Percentiles rank a stretch among this genome's conserved stretches.
Conservation (phyloP, 2,329 filamentous ascomycete species). For the Monosporascus ibericus region DNA sequence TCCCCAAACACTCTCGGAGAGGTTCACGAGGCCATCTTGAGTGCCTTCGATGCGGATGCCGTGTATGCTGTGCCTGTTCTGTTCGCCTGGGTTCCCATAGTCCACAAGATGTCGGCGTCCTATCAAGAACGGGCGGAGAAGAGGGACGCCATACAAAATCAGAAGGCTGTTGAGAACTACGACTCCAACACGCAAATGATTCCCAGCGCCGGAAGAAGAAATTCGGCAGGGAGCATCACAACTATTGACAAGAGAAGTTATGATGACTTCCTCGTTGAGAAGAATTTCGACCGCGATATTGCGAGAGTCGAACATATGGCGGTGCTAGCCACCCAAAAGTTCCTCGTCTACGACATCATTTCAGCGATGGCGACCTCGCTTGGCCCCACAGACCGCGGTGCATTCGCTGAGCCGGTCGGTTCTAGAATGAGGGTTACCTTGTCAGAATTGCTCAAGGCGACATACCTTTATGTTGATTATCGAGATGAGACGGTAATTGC, state of each 20-base stretch:
- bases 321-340: conserved; percentile 40
- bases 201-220: conserved; percentile 40
- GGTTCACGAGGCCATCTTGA: conserved; percentile 65
- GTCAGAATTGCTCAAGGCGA: conserved; percentile 64
- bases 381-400: conserved; percentile 38
- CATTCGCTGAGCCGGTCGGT: conserved; percentile 50
- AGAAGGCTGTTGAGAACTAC: conserved; percentile 50
- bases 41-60: conserved; percentile 49
- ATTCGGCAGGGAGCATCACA: conserved; percentile 56
- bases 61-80: conserved; percentile 64
- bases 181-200: conserved; percentile 40
- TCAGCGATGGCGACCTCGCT: conserved; percentile 42
- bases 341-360: conserved; percentile 49
- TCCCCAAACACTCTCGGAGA: conserved; percentile 64
- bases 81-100: conserved; percentile 75
- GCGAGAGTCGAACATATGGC: conserved; percentile 47
- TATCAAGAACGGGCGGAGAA: conserved; percentile 58
- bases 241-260: conserved; percentile 56
- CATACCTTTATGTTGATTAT: conserved; percentile 63
- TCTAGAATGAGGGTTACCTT: conserved; percentile 59
- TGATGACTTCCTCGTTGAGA: conserved; percentile 49
- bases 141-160: conserved; percentile 51
- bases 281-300: conserved; percentile 44
- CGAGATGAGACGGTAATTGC: conserved; percentile 63
- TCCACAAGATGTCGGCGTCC: conserved; percentile 61